Base-by-base conservation (phyloP, 2,329 filamentous ascomycete species). In the Trichophyton simii region DNA sequence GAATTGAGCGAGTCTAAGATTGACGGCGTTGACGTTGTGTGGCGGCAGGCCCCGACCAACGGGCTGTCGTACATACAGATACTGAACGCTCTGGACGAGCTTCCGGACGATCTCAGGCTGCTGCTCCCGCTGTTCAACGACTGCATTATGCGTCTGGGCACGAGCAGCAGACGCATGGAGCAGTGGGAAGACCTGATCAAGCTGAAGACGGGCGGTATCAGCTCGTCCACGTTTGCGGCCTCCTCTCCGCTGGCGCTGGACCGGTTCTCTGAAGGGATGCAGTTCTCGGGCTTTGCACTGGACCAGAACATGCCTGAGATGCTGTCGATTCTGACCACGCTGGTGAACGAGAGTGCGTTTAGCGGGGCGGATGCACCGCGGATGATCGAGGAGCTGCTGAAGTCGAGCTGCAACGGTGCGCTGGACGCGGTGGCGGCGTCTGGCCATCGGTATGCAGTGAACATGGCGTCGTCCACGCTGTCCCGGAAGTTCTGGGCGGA, bases 161-260 rank as follows among this genome's bases (percentile, higher is more conserved):
- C 92, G 1, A 88, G 87, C 67, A 83, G 86, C 63, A 88, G 88
- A 80, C 85, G 86, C 0, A 96, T 96, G 87, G 94, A 96, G 72
- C 86, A 96, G 72, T 83, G 97, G 59, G 94, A 99, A 73, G 94
- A 97, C 70, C 76, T 91, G 61, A 96, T 99, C 73, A 97, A 97
- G 73, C 81, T 97, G 34, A 95, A 95, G 77, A 97, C 94, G 1
- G 94, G 94, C 20, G 94, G 94, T 8, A 83, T 99, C 42, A 88
- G 86, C 2, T 85, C 95, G 15, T 86, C 87, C 1, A 91, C 96
- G 67, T 88, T 95, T 74, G 83, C 87, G n/a, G 85, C 87, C 0
- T 83, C 91, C 0, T 90, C 86, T 1, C 89, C 92, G 0, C 81
- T 81, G 1, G 83, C 92, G 66, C 84, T 89, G 60, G 80, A 82